These are phyloP conservation scores for Aspergillus jensenii DNA, from an alignment of 2,329 filamentous ascomycete genomes.

Conservation along the genomic window DNA sequence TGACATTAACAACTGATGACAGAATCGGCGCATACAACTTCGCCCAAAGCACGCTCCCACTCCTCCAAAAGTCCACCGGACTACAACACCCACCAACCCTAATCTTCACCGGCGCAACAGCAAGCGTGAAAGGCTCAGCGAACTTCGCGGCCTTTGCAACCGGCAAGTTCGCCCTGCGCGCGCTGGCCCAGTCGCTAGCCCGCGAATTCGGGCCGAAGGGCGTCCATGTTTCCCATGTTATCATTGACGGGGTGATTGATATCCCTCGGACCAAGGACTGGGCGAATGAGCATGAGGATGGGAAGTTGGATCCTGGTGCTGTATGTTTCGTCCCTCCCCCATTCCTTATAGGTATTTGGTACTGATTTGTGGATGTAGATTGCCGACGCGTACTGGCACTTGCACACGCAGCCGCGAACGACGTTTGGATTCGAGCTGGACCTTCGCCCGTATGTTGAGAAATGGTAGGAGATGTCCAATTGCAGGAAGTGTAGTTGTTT, in stretches of 20 bases:
- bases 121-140: slow-evolving; percentile 71
- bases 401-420: slow-evolving; percentile 77
- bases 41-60: slow-evolving; percentile 68
- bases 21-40: slow-evolving; percentile 71
- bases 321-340: slow-evolving; percentile 48
- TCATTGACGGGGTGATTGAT: slow-evolving; percentile 84
- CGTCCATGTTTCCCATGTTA: slow-evolving; percentile 77
- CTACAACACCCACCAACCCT: slow-evolving; percentile 70
- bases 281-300: slow-evolving; percentile 57
- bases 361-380: slow-evolving; percentile 55
- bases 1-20: background rate
- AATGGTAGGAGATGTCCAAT: slow-evolving; percentile 58
- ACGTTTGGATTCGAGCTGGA: slow-evolving; percentile 82
- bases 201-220: slow-evolving; percentile 82
- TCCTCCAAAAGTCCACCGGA: slow-evolving; percentile 61
- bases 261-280: slow-evolving; percentile 68
- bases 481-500: background rate
- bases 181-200: slow-evolving; percentile 71
- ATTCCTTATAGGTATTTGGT: slow-evolving; percentile 17
- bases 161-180: slow-evolving; percentile 77
- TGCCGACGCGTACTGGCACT: slow-evolving; percentile 80
- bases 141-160: slow-evolving; percentile 70
- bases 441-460: slow-evolving; percentile 77
- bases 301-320: slow-evolving; percentile 72
- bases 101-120: slow-evolving; percentile 85